Conservation (phyloP, 2,329 filamentous ascomycete species). For the Magnaporthiopsis incrustans region DNA sequence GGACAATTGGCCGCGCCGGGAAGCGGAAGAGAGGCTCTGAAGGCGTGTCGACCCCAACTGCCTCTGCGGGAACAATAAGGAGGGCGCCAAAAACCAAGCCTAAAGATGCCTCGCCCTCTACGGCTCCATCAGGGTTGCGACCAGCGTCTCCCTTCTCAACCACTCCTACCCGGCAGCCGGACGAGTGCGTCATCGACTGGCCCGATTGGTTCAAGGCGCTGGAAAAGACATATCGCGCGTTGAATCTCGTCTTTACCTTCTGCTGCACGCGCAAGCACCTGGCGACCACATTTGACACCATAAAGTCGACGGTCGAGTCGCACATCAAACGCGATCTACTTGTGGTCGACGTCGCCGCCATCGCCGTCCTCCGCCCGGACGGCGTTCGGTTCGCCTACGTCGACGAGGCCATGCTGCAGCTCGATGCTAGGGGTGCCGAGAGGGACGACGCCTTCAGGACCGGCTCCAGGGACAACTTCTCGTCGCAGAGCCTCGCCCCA, state of each 20-base stretch:
- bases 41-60: too few species aligned
- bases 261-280: conserved; percentile 89
- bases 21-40: neutral
- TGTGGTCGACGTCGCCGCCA: conserved; percentile 72
- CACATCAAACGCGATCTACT: conserved; percentile 66
- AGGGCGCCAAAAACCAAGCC: conserved; percentile 9
- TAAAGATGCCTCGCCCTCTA: neutral
- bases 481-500: conserved; percentile 39
- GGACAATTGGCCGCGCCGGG: too few species aligned
- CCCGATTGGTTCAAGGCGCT: conserved; percentile 66
- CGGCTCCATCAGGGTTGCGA: too few species aligned
- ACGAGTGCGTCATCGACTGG: conserved; percentile 49
- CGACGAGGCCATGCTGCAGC: conserved; percentile 73
- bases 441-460: conserved; percentile 57
- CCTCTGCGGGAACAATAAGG: conserved; percentile 9
- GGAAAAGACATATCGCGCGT: conserved; percentile 68
- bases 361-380: conserved; percentile 69
- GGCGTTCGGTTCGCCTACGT: conserved; percentile 81
- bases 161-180: conserved; percentile 11
- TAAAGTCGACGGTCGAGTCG: conserved; percentile 74
- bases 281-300: conserved; percentile 83
- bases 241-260: conserved; percentile 93
- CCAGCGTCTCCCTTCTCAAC: neutral
- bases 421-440: conserved; percentile 65
- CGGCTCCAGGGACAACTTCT: conserved; percentile 41